Conservation (phyloP, 2,329 filamentous ascomycete genomes). For the Ceratocystiopsis minuta region DNA sequence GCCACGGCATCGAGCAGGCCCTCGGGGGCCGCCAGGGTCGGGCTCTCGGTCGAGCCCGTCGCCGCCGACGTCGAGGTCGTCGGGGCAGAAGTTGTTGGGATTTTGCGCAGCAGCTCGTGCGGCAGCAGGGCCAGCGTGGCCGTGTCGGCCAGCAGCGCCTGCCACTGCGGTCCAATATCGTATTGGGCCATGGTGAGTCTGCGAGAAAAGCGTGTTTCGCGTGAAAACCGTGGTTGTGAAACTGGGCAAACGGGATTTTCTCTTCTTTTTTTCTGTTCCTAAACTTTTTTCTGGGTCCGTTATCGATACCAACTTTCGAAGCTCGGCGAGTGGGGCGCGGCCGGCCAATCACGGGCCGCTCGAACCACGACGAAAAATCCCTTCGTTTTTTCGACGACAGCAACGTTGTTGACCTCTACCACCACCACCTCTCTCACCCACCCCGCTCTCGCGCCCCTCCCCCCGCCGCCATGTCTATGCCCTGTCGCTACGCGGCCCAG, state of each 20-base stretch:
- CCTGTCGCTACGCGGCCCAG: constrained; percentile 45
- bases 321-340: background rate
- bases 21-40: background rate
- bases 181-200: constrained; percentile 30
- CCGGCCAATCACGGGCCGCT: constrained; percentile 3
- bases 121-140: constrained; percentile 43
- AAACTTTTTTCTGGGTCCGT: constrained; percentile 1
- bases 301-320: background rate
- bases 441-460: background rate
- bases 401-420: background rate
- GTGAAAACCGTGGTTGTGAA: no score
- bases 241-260: constrained; percentile 1
- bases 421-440: background rate
- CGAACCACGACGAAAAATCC: constrained; percentile 3
- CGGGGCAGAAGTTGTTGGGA: constrained; percentile 28
- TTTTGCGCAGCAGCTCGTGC: constrained; percentile 47
- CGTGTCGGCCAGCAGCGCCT: constrained; percentile 37
- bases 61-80: background rate
- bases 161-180: constrained; percentile 35
- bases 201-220: no score
- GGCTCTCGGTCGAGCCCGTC: background rate
- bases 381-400: constrained; percentile 2
- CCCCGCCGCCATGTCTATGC: constrained; percentile 34
- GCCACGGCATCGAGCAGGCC: constrained; percentile 56
- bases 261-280: constrained; percentile 1